Conservation (phyloP, 331 rosid species). For the Rosa hybrid region DNA sequence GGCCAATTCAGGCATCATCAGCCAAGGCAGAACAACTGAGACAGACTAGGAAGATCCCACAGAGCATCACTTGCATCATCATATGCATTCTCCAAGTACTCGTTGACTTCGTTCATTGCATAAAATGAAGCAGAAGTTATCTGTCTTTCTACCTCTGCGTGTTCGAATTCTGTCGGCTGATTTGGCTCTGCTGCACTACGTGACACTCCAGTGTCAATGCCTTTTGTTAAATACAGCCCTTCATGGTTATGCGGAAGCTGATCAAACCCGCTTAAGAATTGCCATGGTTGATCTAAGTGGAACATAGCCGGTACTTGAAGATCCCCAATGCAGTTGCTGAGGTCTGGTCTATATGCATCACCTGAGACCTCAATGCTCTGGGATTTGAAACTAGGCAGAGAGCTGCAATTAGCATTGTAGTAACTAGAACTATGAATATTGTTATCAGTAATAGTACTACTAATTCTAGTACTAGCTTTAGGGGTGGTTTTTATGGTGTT, state of each 20-base stretch:
- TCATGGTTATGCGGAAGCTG: constrained; percentile 28
- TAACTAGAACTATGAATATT: constrained; percentile 8
- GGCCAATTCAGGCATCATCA: constrained; percentile 21
- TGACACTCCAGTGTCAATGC: background rate
- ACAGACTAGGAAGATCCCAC: constrained; percentile 39
- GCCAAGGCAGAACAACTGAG: constrained; percentile 42
- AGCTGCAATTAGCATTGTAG: constrained; percentile 19
- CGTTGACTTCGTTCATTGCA: constrained; percentile 36
- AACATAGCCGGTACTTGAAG: constrained; percentile 20
- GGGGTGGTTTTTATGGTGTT: constrained; percentile 22
- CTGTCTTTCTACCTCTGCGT: constrained; percentile 27
- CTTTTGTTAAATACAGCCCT: constrained; percentile 20
- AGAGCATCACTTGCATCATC: constrained; percentile 42
- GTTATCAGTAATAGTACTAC: constrained; percentile 1
- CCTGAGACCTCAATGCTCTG: constrained; percentile 31
- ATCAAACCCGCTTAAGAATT: constrained; percentile 34
- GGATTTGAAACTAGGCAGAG: constrained; percentile 31
- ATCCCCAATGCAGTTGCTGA: constrained; percentile 41
- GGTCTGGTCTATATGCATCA: constrained; percentile 43
- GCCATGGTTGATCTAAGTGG: constrained; percentile 44
- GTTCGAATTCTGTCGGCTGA: constrained; percentile 27
- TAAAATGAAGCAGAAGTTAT: constrained; percentile 34
- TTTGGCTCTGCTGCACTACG: constrained; percentile 17
- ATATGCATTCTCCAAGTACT: constrained; percentile 38
- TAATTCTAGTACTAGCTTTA: constrained; percentile 21